These are phyloP conservation scores for Podospora anserina DNA, from an alignment of 495 filamentous ascomycete species.

Conservation along the genomic window DNA sequence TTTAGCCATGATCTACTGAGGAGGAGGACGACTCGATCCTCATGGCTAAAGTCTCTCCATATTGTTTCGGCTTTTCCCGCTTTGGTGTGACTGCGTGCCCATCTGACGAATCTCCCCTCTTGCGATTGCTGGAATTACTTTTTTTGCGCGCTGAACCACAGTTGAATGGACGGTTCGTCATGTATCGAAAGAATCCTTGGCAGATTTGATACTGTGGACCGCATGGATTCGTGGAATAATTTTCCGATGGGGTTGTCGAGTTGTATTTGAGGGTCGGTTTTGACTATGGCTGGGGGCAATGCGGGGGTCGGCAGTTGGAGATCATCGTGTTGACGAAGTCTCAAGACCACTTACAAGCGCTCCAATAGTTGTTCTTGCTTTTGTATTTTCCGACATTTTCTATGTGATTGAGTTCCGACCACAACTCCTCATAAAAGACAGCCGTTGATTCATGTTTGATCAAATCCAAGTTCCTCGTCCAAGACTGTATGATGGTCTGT, in stretches of 20 bases:
- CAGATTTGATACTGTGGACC: not conserved
- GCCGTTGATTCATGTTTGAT: not conserved
- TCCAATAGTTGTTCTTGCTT: not conserved
- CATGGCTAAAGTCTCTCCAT: conserved; percentile 15
- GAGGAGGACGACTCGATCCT: not conserved
- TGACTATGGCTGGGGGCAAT: conserved; percentile 1
- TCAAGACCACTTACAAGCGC: not conserved
- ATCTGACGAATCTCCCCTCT: not conserved
- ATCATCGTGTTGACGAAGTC: not conserved
- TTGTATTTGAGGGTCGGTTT: conserved; percentile 12
- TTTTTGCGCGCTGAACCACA: conserved; percentile 1
- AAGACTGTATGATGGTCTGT: conserved; percentile 35
- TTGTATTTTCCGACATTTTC: not conserved
- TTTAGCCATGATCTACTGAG: conserved; percentile 18
- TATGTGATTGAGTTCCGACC: not conserved
- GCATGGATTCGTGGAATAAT: conserved; percentile 20
- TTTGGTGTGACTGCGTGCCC: not conserved
- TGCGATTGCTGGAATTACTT: conserved; percentile 20
- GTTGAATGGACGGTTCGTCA: not conserved
- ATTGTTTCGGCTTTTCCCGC: conserved; percentile 9
- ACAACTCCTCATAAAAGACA: not conserved
- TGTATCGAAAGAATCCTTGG: not conserved
- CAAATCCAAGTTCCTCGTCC: conserved; percentile 32
- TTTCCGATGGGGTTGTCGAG: conserved; percentile 11
- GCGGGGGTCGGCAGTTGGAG: conserved; percentile 16